A percentile compares a stretch with the other conserved stretches of the same genome.
phyloP scores from a whole-genome alignment of 257 asterid species.

The Scutellaria baicalensis region DNA sequence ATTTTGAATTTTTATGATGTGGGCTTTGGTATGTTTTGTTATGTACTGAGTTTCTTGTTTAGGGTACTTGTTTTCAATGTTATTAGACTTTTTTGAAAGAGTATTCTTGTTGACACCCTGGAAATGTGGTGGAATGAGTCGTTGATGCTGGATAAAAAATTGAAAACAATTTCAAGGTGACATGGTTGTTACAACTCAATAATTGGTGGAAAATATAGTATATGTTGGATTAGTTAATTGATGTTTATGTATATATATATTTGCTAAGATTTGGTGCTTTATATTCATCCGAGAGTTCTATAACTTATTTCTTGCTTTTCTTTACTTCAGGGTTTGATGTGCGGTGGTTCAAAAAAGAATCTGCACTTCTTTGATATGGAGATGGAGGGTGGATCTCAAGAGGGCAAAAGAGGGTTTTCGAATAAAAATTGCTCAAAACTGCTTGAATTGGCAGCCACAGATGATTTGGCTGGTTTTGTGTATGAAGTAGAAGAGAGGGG shows the following conservation, averaged over 20 bases:
- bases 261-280: slow-evolving; percentile 5
- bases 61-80: neutral
- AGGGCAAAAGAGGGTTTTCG: slow-evolving; percentile 8
- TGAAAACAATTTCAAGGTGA: too few relatives aligned
- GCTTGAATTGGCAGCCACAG: slow-evolving; percentile 74
- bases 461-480: slow-evolving; percentile 52
- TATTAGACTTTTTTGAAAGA: slow-evolving; percentile 8
- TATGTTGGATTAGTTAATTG: neutral
- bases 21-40: slow-evolving; percentile 3
- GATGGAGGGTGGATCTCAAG: slow-evolving; percentile 43
- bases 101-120: slow-evolving; percentile 14
- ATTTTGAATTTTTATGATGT: slow-evolving; percentile 22
- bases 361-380: slow-evolving; percentile 24
- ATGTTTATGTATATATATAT: neutral
- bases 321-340: slow-evolving; percentile 44
- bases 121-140: slow-evolving; percentile 18
- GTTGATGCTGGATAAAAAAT: neutral
- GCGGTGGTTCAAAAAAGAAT: slow-evolving; percentile 32
- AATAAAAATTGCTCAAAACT: slow-evolving; percentile 44
- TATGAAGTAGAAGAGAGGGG: slow-evolving; percentile 53
- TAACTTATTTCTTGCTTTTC: neutral
- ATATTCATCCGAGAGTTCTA: neutral
- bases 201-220: neutral
- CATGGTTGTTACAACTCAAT: too few relatives aligned
- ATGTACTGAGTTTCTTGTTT: neutral